These are phyloP conservation scores for Aspergillus nanangensis DNA, from an alignment of 495 filamentous ascomycete genomes.

Conservation along the genomic window DNA sequence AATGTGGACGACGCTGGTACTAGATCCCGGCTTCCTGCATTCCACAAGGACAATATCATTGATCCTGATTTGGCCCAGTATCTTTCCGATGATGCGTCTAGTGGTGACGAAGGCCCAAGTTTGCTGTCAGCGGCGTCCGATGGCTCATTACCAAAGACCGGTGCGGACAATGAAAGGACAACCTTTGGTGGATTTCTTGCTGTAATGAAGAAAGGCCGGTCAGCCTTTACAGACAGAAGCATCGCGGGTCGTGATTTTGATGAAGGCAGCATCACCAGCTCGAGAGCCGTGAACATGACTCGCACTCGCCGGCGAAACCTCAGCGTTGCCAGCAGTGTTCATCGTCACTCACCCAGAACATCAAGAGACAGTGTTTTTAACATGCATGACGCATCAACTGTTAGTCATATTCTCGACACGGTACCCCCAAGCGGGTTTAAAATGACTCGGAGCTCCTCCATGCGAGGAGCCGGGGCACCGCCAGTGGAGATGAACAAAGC, in stretches of 20 bases:
- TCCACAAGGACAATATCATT: constrained; percentile 97
- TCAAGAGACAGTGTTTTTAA: constrained; percentile 38
- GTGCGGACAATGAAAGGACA: constrained; percentile 50
- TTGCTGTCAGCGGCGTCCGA: constrained; percentile 71
- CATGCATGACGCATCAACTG: constrained; percentile 23
- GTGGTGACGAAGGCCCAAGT: constrained; percentile 85
- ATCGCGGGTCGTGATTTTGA: constrained; percentile 58
- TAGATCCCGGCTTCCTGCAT: constrained; percentile 73
- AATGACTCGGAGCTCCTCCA: constrained; percentile 77
- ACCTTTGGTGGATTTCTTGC: constrained; percentile 52
- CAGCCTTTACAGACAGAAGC: constrained; percentile 67
- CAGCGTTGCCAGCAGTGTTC: constrained; percentile 67
- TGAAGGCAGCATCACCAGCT: constrained; percentile 54
- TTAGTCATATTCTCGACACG: constrained; percentile 11
- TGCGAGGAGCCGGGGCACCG: constrained; percentile 70
- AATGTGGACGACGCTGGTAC: constrained; percentile 56
- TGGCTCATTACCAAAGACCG: constrained; percentile 41
- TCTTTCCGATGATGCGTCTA: constrained; percentile 91
- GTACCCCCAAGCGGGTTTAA: constrained; percentile 43
- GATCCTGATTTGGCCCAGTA: constrained; percentile 94
- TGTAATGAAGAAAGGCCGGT: constrained; percentile 68
- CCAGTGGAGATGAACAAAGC: constrained; percentile 78
- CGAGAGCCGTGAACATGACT: constrained; percentile 48
- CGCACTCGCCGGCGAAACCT: constrained; percentile 65
- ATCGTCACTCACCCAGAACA: constrained; percentile 64